These are phyloP conservation scores for Botryotinia narcissicola DNA, from an alignment of 2,329 filamentous ascomycete genomes.

Conservation along the genomic window DNA sequence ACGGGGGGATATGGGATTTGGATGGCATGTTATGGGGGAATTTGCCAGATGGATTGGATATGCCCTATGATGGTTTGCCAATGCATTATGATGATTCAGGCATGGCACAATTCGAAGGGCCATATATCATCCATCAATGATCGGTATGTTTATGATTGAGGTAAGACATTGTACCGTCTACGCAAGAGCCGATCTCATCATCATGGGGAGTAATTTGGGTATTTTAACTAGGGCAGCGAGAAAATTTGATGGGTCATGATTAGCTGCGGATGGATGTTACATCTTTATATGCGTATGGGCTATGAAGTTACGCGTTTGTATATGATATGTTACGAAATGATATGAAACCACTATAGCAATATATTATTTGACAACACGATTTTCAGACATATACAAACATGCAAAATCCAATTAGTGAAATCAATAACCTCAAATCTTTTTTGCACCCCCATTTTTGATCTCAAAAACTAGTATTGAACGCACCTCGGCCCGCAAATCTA, in stretches of 20 bases:
- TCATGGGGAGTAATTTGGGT: not conserved
- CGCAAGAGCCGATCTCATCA: not conserved
- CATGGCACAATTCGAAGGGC: not conserved
- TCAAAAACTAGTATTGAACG: not conserved
- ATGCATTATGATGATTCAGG: constrained; percentile 14
- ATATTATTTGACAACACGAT: not conserved
- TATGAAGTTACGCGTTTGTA: not conserved
- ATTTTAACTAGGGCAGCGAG: not conserved
- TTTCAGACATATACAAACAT: not conserved
- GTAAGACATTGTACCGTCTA: not conserved
- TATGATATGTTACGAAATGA: not conserved
- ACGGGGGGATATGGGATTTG: constrained; percentile 55
- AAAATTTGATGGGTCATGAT: too few relatives aligned
- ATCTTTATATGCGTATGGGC: not conserved
- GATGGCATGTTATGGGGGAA: constrained; percentile 55
- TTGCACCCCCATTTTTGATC: not conserved
- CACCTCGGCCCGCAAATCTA: not conserved
- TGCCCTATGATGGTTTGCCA: constrained; percentile 37
- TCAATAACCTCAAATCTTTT: not conserved
- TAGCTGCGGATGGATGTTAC: not conserved
- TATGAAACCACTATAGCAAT: constrained; percentile 11
- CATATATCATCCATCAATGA: constrained; percentile 17
- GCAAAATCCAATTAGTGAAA: not conserved
- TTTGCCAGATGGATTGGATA: constrained; percentile 41
- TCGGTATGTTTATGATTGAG: not conserved